Evolutionary conservation across 176 grass and related monocot genomes (phyloP).

Genomic region (Typha latifolia): DNA sequence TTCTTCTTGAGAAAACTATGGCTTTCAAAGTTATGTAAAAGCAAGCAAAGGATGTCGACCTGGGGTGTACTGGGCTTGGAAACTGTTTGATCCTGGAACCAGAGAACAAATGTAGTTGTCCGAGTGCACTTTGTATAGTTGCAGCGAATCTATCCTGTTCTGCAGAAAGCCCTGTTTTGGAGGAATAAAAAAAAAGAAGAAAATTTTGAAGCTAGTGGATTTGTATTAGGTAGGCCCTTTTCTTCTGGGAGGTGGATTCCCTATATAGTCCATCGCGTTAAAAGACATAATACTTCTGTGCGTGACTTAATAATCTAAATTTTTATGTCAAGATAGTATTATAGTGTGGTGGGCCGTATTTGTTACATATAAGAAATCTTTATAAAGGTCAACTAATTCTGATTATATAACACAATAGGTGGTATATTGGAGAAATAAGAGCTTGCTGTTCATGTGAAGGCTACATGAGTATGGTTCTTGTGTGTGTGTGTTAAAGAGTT

Average conservation of each 20-base stretch:
- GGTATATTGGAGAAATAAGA: too few relatives aligned
- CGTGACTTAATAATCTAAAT: too few relatives aligned
- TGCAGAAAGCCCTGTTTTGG: slow-evolving; percentile 36
- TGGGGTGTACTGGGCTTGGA: slow-evolving; percentile 64
- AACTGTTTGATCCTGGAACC: slow-evolving; percentile 33
- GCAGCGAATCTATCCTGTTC: slow-evolving; percentile 20
- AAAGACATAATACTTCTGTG: too few relatives aligned
- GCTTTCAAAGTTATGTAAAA: background rate
- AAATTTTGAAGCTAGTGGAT: background rate
- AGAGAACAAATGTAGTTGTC: slow-evolving; percentile 69
- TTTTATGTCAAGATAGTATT: too few relatives aligned
- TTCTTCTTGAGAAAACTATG: background rate
- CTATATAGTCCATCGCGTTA: too few relatives aligned
- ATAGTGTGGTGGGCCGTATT: too few relatives aligned
- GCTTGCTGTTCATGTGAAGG: too few relatives aligned
- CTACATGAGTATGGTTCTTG: too few relatives aligned
- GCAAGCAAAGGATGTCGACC: slow-evolving; percentile 15
- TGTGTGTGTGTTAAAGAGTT: too few relatives aligned
- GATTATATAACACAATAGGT: background rate
- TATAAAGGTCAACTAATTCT: background rate
- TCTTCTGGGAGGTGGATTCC: too few relatives aligned
- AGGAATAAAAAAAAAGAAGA: background rate
- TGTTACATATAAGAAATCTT: too few relatives aligned
- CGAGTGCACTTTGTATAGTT: slow-evolving; percentile 66
- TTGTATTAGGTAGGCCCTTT: too few relatives aligned